Percentiles rank a stretch among this genome's conserved stretches.
These are phyloP conservation scores for Mercurialis annua DNA, from an alignment of 345 rosid species.

Conservation along the genomic window DNA sequence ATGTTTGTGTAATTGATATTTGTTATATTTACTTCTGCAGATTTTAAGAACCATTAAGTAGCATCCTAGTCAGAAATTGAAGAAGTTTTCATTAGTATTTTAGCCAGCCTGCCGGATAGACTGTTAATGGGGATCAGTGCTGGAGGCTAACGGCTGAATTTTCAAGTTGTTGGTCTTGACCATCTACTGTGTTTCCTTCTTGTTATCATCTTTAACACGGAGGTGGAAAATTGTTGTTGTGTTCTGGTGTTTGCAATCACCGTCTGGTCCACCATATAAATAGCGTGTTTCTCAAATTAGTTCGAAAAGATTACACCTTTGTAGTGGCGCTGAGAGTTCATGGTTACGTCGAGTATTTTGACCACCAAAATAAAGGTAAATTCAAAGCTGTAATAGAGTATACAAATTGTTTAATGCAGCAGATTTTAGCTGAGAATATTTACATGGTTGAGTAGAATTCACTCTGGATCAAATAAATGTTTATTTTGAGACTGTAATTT, in stretches of 20 bases:
- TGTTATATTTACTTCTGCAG: neutral
- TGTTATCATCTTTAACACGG: neutral
- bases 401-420: neutral
- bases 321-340: neutral
- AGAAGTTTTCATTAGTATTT: constrained; percentile 4
- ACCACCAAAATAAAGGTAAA: neutral
- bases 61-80: neutral
- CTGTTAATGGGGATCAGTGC: neutral
- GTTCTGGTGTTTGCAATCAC: neutral
- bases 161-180: constrained; percentile 6
- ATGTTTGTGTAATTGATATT: neutral
- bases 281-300: neutral
- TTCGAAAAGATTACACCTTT: neutral
- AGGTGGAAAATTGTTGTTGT: neutral
- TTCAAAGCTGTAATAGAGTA: neutral
- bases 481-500: too few relatives aligned
- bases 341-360: neutral
- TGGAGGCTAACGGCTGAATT: constrained; percentile 9
- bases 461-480: too few relatives aligned
- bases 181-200: constrained; percentile 19
- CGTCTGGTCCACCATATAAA: neutral
- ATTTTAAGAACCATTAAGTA: neutral
- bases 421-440: neutral
- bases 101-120: neutral
- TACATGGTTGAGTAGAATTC: too few relatives aligned